phyloP scores from a whole-genome alignment of 2,329 filamentous ascomycete genomes.

The Macrophomina tecta region DNA sequence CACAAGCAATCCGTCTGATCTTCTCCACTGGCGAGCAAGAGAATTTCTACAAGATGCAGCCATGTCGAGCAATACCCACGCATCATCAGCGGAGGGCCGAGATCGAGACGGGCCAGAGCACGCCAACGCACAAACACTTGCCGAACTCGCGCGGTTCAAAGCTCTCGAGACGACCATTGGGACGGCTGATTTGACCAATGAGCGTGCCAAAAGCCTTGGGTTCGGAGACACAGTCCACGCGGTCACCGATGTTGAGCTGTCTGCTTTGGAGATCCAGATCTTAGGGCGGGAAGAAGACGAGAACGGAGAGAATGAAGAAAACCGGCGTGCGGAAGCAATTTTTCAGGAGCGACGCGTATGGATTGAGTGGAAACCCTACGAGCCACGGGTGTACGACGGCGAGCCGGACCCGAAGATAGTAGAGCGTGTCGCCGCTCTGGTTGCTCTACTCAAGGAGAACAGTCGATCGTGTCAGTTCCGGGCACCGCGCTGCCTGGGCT shows the following conservation, averaged over 20 bases:
- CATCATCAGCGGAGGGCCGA: conserved; percentile 28
- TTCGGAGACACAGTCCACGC: conserved; percentile 34
- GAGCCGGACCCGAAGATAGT: conserved; percentile 38
- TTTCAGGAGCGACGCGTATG: conserved; percentile 39
- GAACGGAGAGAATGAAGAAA: conserved; percentile 34
- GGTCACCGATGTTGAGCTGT: conserved; percentile 36
- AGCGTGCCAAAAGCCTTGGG: conserved; percentile 35
- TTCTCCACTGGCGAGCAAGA: conserved; percentile 15
- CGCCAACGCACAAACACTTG: conserved; percentile 33
- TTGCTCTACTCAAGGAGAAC: conserved; percentile 40
- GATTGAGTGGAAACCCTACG: conserved; percentile 47
- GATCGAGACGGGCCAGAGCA: conserved; percentile 30
- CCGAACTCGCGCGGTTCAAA: conserved; percentile 43
- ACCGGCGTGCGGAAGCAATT: conserved; percentile 39
- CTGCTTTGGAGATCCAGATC: conserved; percentile 32
- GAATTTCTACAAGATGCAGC: conserved; percentile 31
- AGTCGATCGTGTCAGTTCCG: conserved; percentile 38
- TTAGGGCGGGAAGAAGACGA: conserved; percentile 29
- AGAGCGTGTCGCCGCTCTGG: conserved; percentile 41
- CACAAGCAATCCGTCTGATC: conserved; percentile 13
- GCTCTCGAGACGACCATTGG: conserved; percentile 45
- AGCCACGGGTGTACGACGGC: conserved; percentile 34
- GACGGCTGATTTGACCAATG: conserved; percentile 36
- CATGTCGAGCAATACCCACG: conserved; percentile 8
- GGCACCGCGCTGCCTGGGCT: conserved; percentile 44